Base-by-base conservation (phyloP, 2,329 filamentous ascomycete species). In the Fusarium torulosum region DNA sequence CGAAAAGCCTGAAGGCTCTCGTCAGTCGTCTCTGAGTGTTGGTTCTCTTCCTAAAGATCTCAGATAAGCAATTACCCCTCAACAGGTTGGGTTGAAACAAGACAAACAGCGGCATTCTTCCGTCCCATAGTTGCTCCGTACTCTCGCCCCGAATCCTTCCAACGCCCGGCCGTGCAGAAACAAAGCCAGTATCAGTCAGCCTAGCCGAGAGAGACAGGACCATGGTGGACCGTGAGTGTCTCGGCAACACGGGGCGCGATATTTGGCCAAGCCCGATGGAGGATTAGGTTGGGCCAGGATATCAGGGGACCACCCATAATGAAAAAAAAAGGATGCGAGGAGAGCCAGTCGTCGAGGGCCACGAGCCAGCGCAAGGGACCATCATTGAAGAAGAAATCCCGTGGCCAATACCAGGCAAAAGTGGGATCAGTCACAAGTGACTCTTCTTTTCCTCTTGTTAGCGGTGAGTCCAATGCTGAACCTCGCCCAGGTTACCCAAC, bases 61-160 rank as follows among this genome's bases (percentile, higher is more conserved):
- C 44, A 31, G 23, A 35, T 23, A 29, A 11, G 8, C 25, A 33
- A 17, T 60, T 23, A 21, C 37, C 25, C 38, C 38, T 41, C 37
- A 29, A 21, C n/a, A 35, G 37, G 20, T 35, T 38, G 20, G 45
- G 33, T 29, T 38, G 21, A 55, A 42, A 46, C 29, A 43, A 44
- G 17, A 44, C 44, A 40, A 27, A 46, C 27, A 38, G 44, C 40
- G 55, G 65, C 37, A 33, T 53, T 44, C 43, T 45, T 61, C 65
- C 59, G 45, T 46, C 35, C 41, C 29, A 35, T 53, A 35, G 29
- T 29, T 53, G 45, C 44, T 37, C 35, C 35, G 19, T 37, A n/a
- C 17, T 11, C 20, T 64, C 21, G 37, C 63, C 57, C 59, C 53
- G 64, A 59, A 54, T 52, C 25, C 37, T 66, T 64, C 63, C 59